Percentiles rank a stretch among this genome's conserved stretches.
Evolutionary conservation across 2,329 filamentous ascomycete genomes (phyloP).

Genomic region (Diatrype stigma): DNA sequence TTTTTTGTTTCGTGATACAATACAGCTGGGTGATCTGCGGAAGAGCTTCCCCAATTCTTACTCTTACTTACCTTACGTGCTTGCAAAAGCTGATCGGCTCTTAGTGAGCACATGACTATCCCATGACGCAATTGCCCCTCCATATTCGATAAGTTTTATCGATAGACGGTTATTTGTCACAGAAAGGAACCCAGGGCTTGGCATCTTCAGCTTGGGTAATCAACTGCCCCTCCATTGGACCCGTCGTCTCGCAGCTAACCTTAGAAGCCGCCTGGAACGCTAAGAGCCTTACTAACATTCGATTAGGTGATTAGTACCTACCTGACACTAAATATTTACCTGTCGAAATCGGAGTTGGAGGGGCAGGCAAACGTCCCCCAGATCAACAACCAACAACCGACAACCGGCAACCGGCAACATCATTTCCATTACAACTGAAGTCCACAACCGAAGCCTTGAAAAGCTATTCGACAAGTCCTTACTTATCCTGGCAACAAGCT

Average conservation of each 20-base stretch:
- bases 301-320: conserved; percentile 7
- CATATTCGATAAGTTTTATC: not conserved
- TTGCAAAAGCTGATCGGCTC: not conserved
- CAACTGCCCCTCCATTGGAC: conserved; percentile 27
- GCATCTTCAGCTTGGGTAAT: conserved; percentile 11
- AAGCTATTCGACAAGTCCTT: not conserved
- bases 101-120: not conserved
- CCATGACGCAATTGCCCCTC: not conserved
- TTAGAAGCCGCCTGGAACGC: too few relatives aligned
- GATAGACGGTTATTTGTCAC: not conserved
- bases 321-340: not conserved
- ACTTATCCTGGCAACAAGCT: not conserved
- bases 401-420: too few relatives aligned
- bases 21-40: too few relatives aligned
- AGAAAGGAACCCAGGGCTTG: not conserved
- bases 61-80: too few relatives aligned
- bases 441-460: too few relatives aligned
- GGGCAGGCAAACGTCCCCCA: too few relatives aligned
- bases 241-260: too few relatives aligned
- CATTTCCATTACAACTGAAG: too few relatives aligned
- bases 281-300: conserved; percentile 10
- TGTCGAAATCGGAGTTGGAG: not conserved
- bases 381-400: too few relatives aligned
- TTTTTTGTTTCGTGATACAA: too few relatives aligned
- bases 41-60: too few relatives aligned